phyloP scores from a whole-genome alignment of 345 rosid species.

The Raphanus raphanistrum region DNA sequence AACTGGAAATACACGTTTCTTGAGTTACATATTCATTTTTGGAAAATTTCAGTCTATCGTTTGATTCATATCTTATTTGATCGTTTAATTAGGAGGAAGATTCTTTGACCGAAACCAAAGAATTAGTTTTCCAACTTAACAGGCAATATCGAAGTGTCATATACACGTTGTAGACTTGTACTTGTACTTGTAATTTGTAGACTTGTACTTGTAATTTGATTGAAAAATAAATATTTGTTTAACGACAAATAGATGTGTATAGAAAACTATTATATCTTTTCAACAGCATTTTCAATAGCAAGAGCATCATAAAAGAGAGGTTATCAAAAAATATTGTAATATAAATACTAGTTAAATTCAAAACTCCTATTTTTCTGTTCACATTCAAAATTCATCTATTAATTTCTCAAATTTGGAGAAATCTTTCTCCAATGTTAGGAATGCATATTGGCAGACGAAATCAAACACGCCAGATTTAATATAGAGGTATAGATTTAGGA shows the following conservation, averaged over 20 bases:
- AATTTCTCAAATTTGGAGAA: background rate
- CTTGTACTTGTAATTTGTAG: background rate
- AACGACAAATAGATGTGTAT: background rate
- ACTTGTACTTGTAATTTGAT: background rate
- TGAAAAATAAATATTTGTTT: background rate
- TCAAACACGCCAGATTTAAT: background rate
- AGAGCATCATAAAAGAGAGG: background rate
- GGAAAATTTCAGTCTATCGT: background rate
- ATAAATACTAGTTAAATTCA: background rate
- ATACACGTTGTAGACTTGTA: too few species aligned
- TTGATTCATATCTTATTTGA: background rate
- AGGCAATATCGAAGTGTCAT: background rate
- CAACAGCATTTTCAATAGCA: background rate
- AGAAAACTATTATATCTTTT: background rate
- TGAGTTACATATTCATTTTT: slow-evolving; percentile 2
- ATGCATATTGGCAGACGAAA: background rate
- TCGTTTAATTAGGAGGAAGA: background rate
- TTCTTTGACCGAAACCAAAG: slow-evolving; percentile 1
- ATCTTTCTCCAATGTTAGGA: background rate
- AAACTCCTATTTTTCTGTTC: too few species aligned
- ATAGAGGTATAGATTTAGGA: background rate
- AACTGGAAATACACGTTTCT: slow-evolving; percentile 7
- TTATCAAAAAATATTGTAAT: background rate
- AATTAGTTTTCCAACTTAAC: background rate
- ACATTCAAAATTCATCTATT: background rate